phyloP scores from a whole-genome alignment of 202 grass and related monocot species.

The Schoenoplectus triqueter region DNA sequence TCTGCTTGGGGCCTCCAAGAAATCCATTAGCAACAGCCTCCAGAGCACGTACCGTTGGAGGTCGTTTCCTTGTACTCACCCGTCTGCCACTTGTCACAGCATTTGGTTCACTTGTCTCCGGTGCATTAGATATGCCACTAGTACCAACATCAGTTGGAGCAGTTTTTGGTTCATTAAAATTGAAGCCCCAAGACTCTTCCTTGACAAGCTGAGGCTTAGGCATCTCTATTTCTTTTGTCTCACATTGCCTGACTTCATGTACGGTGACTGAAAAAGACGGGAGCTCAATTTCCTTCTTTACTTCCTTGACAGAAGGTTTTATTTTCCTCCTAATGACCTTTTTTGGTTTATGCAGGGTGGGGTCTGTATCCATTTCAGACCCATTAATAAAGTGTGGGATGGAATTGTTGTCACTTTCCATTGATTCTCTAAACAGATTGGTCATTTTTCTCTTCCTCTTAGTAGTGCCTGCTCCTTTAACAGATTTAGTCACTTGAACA shows the following conservation, averaged over 20 bases:
- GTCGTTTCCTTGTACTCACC: conserved; percentile 76
- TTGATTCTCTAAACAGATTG: conserved; percentile 33
- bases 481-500: not conserved
- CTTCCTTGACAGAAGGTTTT: conserved; percentile 27
- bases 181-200: not conserved
- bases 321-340: conserved; percentile 27
- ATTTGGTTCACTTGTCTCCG: conserved; percentile 14
- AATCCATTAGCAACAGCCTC: conserved; percentile 83
- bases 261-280: not conserved
- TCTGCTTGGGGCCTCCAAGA: conserved; percentile 64
- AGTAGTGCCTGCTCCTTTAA: conserved; percentile 26
- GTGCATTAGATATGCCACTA: conserved; percentile 14
- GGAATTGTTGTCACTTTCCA: not conserved
- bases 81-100: conserved; percentile 38
- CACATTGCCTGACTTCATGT: not conserved
- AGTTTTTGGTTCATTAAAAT: conserved; percentile 18
- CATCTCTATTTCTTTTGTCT: conserved; percentile 11
- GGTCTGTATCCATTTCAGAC: conserved; percentile 24
- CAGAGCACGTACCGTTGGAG: conserved; percentile 71
- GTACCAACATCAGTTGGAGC: conserved; percentile 22
- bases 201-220: not conserved
- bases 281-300: conserved; percentile 18
- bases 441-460: conserved; percentile 45
- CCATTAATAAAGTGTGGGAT: conserved; percentile 22
- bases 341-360: conserved; percentile 23